Evolutionary conservation across 257 asterid species (phyloP).

Genomic region (Lycium barbarum): DNA sequence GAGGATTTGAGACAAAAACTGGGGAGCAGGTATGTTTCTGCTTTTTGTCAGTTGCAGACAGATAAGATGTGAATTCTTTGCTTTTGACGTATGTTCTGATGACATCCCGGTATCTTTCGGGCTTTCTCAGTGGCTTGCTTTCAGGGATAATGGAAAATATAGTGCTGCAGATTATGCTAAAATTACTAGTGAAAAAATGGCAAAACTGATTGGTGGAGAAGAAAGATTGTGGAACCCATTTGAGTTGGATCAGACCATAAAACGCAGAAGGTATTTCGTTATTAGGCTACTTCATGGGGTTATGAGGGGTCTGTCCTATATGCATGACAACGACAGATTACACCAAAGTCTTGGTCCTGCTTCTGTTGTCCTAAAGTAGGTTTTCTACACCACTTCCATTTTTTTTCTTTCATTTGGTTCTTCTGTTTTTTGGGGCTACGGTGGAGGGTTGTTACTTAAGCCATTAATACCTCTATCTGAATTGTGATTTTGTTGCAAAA

Average conservation of each 20-base stretch:
- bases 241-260: conserved; percentile 68
- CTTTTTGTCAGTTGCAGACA: conserved; percentile 24
- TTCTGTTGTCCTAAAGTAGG: conserved; percentile 85
- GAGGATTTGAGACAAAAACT: conserved; percentile 93
- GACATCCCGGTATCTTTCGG: background rate
- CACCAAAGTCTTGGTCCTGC: conserved; percentile 98
- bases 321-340: conserved; percentile 78
- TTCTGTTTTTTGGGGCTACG: background rate
- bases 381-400: conserved; percentile 28
- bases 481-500: conserved; percentile 35
- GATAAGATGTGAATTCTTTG: background rate
- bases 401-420: background rate
- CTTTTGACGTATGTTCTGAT: background rate
- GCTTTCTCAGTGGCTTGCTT: conserved; percentile 91
- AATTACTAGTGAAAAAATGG: conserved; percentile 70
- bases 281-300: conserved; percentile 76
- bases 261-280: conserved; percentile 68
- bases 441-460: conserved; percentile 21
- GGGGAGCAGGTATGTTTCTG: conserved; percentile 81
- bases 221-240: conserved; percentile 81
- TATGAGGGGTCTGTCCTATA: conserved; percentile 71
- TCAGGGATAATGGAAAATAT: conserved; percentile 79
- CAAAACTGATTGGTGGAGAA: conserved; percentile 56
- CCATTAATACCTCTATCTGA: conserved; percentile 6
- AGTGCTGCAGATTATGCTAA: conserved; percentile 90